These are phyloP conservation scores for Suillus plorans DNA, from an alignment of 768 basidiomycete species.

Conservation along the genomic window DNA sequence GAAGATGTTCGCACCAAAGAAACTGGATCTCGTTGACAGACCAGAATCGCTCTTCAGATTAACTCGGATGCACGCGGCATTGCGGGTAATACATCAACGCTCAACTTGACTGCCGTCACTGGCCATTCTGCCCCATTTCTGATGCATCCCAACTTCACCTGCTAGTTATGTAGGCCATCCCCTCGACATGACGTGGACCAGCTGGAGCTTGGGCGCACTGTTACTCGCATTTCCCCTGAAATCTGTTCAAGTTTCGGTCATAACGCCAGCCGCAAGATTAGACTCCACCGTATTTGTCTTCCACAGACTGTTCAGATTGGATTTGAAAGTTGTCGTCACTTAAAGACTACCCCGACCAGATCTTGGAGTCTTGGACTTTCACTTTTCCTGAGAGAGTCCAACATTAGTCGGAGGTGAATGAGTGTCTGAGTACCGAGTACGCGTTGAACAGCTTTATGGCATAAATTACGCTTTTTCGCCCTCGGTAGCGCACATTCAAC, in stretches of 20 bases:
- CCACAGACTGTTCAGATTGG: background rate
- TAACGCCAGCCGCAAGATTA: background rate
- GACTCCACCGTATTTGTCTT: background rate
- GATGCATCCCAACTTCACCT: background rate
- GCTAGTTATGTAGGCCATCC: background rate
- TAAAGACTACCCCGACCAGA: background rate
- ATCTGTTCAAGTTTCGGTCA: background rate
- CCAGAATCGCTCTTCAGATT: no score
- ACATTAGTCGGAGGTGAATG: no score
- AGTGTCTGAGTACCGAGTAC: background rate
- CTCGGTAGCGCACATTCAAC: background rate
- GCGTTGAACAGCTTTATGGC: background rate
- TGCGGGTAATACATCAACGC: no score
- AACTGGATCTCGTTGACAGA: no score
- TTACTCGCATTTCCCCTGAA: background rate
- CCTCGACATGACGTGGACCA: background rate
- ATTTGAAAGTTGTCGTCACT: background rate
- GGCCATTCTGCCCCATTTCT: no score
- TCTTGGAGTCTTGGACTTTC: background rate
- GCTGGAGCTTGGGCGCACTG: background rate
- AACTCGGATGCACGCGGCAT: no score
- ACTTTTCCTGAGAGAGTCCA: no score
- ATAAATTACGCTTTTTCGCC: background rate
- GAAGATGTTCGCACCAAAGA: background rate
- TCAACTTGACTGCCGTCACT: no score